Base-by-base conservation (phyloP, 768 basidiomycete species). In the Ramaria sp. region DNA sequence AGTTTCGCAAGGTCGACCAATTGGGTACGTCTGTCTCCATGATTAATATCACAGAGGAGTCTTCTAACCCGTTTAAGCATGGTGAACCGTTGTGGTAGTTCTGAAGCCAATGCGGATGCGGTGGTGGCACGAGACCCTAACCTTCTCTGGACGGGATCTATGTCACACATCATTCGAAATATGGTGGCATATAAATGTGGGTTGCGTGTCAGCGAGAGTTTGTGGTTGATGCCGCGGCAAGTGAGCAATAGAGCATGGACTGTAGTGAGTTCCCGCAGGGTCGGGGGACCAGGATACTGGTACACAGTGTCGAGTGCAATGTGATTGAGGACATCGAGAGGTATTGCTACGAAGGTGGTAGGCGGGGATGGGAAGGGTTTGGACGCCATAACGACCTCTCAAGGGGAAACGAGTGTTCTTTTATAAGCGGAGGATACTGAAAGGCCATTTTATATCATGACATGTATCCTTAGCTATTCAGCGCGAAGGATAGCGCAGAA, bases 161-260 rank as follows among this genome's bases (percentile, higher is more conserved):
- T 22, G 13, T 54, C 42, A 15, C n/a, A 54, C 30, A 54, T 44
- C 3, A 45, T 7, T 24, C 30, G 39, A 28, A 25, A 28, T 28
- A 54, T 54, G 6, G 45, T 27, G 8, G 30, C 52, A 37, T 54
- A 54, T 18, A 54, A 20, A 24, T 54, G 27, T 18, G 52, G 38
- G 30, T 54, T 54, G 41, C 25, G n/a, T 15, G 7, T 36, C 22
- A 44, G 41, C 16, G 52, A 54, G n/a, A 54, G 30, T 18, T 25
- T 43, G 3, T 32, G 8, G 18, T 54, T 20, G 25, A 34, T 18
- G 12, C 1, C 34, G 16, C 52, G 52, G 32, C 52, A 15, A 5
- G 44, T 42, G 44, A 54, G 30, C 28, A 54, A 13, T 28, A 54
- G 27, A 28, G 52, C 45, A 30, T 30, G 32, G 20, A 54, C 13